Evolutionary conservation across 1,139 yeast genomes (phyloP).

Genomic region (Geotrichum phurueaensis): DNA sequence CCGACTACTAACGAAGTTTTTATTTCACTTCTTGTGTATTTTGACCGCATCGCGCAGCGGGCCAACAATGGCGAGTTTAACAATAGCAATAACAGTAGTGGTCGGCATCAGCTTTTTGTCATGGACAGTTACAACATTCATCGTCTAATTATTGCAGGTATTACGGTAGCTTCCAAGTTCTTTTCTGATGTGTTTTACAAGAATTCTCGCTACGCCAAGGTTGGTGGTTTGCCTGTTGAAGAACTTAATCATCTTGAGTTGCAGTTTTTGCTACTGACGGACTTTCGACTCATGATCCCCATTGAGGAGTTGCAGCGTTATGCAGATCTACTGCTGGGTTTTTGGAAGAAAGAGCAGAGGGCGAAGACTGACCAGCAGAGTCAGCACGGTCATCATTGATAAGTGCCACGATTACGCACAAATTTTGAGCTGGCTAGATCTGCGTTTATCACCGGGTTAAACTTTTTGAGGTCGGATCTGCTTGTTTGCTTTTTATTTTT

Average conservation of each 20-base stretch:
- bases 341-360: slow-evolving; percentile 61
- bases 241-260: slow-evolving; percentile 89
- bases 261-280: slow-evolving; percentile 77
- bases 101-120: slow-evolving; percentile 58
- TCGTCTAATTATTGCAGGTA: slow-evolving; percentile 89
- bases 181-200: slow-evolving; percentile 94
- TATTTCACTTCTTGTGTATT: slow-evolving; percentile 79
- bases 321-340: slow-evolving; percentile 77
- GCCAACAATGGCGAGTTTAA: slow-evolving; percentile 53
- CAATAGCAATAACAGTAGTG: background rate
- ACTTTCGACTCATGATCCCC: slow-evolving; percentile 80
- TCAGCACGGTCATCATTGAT: background rate
- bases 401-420: background rate
- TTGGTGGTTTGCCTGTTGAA: slow-evolving; percentile 92
- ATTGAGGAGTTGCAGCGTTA: slow-evolving; percentile 87
- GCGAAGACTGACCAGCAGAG: background rate
- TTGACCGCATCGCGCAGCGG: slow-evolving; percentile 86
- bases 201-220: slow-evolving; percentile 92
- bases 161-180: slow-evolving; percentile 92
- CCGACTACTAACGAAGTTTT: slow-evolving; percentile 97
- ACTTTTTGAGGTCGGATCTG: background rate
- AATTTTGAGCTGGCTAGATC: background rate
- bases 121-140: slow-evolving; percentile 96
- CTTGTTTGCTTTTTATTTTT: background rate
- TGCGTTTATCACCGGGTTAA: background rate